These are phyloP conservation scores for Quercus mongolica DNA, from an alignment of 306 rosid genomes.

Conservation along the genomic window DNA sequence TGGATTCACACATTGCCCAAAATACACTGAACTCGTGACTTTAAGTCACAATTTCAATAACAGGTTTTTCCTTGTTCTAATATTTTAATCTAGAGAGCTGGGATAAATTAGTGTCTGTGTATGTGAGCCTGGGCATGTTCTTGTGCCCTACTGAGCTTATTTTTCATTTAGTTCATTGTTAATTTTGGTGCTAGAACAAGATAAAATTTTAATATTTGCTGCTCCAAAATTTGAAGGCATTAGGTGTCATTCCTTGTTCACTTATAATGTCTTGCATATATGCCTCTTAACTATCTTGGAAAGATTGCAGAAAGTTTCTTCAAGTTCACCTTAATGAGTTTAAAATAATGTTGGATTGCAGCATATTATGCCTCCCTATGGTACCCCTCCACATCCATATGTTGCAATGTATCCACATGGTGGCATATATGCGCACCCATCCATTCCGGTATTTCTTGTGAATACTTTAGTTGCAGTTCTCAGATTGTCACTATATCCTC, in stretches of 20 bases:
- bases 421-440: constrained; percentile 97
- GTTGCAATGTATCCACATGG: constrained; percentile 99
- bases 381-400: constrained; percentile 95
- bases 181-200: neutral
- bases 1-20: too few relatives aligned
- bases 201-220: neutral
- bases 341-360: constrained; percentile 38
- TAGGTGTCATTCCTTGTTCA: neutral
- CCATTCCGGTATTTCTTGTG: constrained; percentile 73
- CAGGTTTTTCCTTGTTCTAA: neutral
- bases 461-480: constrained; percentile 22
- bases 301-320: neutral
- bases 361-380: constrained; percentile 98
- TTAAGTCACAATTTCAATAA: neutral
- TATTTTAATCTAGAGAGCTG: neutral
- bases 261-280: neutral
- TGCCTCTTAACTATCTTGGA: neutral
- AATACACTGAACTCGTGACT: too few relatives aligned
- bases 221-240: neutral
- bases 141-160: neutral
- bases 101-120: neutral
- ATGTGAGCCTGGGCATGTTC: neutral
- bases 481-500: constrained; percentile 22
- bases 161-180: neutral
- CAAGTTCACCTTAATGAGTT: neutral